phyloP scores from a whole-genome alignment of 129 eudicot species.

The Scalesia atractyloides region DNA sequence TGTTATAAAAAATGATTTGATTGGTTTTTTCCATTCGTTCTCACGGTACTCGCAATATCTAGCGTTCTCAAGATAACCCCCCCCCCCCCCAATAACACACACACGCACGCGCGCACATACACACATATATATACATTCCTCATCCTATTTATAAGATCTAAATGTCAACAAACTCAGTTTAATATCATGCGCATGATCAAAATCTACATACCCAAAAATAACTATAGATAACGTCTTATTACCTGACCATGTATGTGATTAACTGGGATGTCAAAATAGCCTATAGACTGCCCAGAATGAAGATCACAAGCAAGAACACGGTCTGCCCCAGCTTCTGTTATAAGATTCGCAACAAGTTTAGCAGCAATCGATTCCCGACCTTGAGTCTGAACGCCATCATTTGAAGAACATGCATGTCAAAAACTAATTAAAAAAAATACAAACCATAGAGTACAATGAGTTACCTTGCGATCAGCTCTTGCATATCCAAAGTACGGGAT shows the following conservation, averaged over 20 bases:
- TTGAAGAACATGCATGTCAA: constrained; percentile 3
- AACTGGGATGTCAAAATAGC: constrained; percentile 97
- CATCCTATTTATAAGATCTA: neutral
- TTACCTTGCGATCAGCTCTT: constrained; percentile 96
- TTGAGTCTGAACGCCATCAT: constrained; percentile 68
- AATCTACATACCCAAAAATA: neutral
- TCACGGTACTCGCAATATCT: no score
- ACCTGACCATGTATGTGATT: constrained; percentile 99
- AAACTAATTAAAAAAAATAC: neutral
- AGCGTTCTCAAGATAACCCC: no score
- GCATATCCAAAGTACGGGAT: constrained; percentile 98
- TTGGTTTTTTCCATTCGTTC: no score
- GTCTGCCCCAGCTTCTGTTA: constrained; percentile 97
- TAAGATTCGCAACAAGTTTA: constrained; percentile 93
- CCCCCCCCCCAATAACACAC: no score
- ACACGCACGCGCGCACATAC: no score
- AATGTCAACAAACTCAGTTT: neutral
- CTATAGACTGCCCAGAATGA: constrained; percentile 98
- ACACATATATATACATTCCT: neutral
- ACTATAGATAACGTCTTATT: constrained; percentile 8
- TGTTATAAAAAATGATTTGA: no score
- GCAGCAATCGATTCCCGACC: constrained; percentile 99
- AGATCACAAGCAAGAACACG: constrained; percentile 97
- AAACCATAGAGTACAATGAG: constrained; percentile 2
- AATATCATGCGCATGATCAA: constrained; percentile 10